A percentile compares a stretch with the other conserved stretches of the same genome.
Evolutionary conservation across 2,329 filamentous ascomycete species (phyloP).

Genomic region (Lecanicillium sp.): DNA sequence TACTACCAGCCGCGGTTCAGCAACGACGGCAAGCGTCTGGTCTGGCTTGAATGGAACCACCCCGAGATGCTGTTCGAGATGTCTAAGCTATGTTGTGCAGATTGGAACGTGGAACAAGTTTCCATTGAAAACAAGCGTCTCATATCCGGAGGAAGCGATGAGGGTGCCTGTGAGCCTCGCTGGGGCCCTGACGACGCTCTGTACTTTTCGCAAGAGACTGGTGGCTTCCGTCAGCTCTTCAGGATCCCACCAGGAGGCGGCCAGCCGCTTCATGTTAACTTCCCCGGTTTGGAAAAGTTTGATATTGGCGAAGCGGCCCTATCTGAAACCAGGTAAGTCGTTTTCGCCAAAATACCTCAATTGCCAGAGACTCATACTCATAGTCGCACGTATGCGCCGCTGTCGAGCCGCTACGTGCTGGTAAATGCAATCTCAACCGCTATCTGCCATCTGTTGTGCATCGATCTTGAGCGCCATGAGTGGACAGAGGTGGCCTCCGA

Average conservation of each 20-base stretch:
- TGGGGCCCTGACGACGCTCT: slow-evolving; percentile 45
- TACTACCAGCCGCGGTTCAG: slow-evolving; percentile 41
- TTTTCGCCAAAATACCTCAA: neutral
- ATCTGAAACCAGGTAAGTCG: slow-evolving; percentile 26
- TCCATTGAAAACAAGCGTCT: slow-evolving; percentile 23
- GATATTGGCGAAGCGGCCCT: slow-evolving; percentile 33
- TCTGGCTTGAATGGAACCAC: slow-evolving; percentile 46
- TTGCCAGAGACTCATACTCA: no score
- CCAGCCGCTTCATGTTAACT: slow-evolving; percentile 24
- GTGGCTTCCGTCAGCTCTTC: slow-evolving; percentile 43
- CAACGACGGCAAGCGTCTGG: slow-evolving; percentile 33
- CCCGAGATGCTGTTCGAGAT: slow-evolving; percentile 43
- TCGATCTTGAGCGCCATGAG: slow-evolving; percentile 29
- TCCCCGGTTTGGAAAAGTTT: slow-evolving; percentile 35
- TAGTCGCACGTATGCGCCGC: slow-evolving; percentile 34
- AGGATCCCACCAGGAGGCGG: slow-evolving; percentile 25
- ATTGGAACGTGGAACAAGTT: slow-evolving; percentile 27
- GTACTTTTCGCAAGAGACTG: slow-evolving; percentile 41
- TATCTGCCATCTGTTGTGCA: slow-evolving; percentile 28
- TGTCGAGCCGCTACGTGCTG: slow-evolving; percentile 30
- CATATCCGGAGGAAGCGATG: slow-evolving; percentile 36
- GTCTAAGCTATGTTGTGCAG: slow-evolving; percentile 33
- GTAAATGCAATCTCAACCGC: slow-evolving; percentile 30
- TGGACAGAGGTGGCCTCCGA: slow-evolving; percentile 27
- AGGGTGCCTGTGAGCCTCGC: slow-evolving; percentile 43